A percentile compares a stretch with the other conserved stretches of the same genome.
phyloP scores from a whole-genome alignment of 768 basidiomycete species.

The Auricularia auricula-judae region DNA sequence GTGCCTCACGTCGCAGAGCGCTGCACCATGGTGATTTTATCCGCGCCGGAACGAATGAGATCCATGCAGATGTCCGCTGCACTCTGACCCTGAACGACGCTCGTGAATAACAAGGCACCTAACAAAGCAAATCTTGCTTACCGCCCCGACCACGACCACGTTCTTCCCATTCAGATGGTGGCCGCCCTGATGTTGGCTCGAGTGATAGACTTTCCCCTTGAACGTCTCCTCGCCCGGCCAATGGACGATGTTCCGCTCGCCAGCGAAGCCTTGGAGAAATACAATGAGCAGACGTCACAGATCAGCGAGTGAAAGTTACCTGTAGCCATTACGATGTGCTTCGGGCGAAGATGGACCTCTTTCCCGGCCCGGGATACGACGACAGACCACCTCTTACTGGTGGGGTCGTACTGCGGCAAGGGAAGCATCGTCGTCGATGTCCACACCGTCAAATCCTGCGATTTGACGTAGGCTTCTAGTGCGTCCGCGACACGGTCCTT shows the following conservation, averaged over 20 bases:
- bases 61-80: constrained; percentile 30
- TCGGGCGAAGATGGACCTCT: constrained; percentile 22
- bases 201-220: constrained; percentile 22
- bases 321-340: constrained; percentile 30
- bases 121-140: constrained; percentile 14
- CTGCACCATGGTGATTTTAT: constrained; percentile 31
- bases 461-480: constrained; percentile 30
- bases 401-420: constrained; percentile 22
- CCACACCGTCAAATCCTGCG: constrained; percentile 36
- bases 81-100: constrained; percentile 1
- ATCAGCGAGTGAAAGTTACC: constrained; percentile 9
- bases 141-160: constrained; percentile 32
- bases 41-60: constrained; percentile 20
- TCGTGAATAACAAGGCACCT: too few relatives aligned
- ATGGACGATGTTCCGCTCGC: constrained; percentile 22
- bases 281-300: too few relatives aligned
- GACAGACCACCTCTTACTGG: constrained; percentile 23
- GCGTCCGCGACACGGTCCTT: constrained; percentile 32
- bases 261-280: constrained; percentile 12
- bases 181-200: constrained; percentile 21
- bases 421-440: constrained; percentile 24
- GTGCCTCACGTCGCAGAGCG: constrained; percentile 27
- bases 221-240: constrained; percentile 19
- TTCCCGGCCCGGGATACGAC: constrained; percentile 20
- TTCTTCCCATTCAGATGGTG: constrained; percentile 21